Base-by-base conservation (phyloP, 2,329 filamentous ascomycete species). In the Apiospora koreana region DNA sequence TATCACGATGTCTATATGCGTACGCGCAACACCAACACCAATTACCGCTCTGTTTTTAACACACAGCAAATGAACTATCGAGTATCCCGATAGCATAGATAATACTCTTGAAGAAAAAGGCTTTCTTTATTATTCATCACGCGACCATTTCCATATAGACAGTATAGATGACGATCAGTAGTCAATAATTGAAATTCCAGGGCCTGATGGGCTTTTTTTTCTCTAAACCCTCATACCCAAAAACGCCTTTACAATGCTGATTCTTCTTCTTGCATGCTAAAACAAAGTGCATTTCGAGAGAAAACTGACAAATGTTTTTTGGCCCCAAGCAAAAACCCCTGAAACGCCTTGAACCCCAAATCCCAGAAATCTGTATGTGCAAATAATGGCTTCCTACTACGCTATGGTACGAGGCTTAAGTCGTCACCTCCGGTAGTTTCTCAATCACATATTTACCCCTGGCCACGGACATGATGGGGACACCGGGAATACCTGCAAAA, bases 401-500 rank as follows among this genome's bases (percentile, higher is more conserved):
- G 18, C 35, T 4, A 35, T 31, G 31, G 31, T 10, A 38, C 35
- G 21, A 16, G 21, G 38, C 54, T 41, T 71, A 71, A 28, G 62
- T 62, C 21, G 70, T 66, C 54, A 69, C 70, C 28, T 71, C 70
- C 5, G 70, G 70, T 38, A 71, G 65, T 42, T 62, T 89, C 86
- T 98, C 96, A 77, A 99, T 96, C 65, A 95, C 92, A 82, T 98
- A 98, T 82, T 98, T 98, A 64, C 93, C 94, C 77, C 93, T 89
- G 7, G 92, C 93, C 38, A 96, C 94, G 77, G 91, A 94, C 86
- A 97, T 87, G 75, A 93, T 89, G 35, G 91, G 91, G 70, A 93
- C 90, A 81, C 87, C 86, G 3, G 82, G 81, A 41, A 96, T 90
- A n/a, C 54, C 54, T 62, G 9, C 35, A 23, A 0, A 18, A 14